These are phyloP conservation scores for Diutina siamensis DNA, from an alignment of 1,139 yeast genomes.

Conservation along the genomic window DNA sequence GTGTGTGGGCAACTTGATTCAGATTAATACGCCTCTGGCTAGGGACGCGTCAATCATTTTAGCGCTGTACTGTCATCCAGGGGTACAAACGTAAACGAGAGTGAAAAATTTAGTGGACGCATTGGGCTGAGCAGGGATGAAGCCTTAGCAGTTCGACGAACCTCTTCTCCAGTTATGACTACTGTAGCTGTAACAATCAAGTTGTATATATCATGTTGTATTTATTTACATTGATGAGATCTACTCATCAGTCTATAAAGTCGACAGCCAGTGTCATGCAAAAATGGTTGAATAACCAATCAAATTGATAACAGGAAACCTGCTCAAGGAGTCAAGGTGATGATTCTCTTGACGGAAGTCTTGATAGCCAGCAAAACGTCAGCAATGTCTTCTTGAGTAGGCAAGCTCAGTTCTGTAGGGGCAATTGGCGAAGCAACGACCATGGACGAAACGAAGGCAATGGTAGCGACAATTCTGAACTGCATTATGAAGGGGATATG, in stretches of 20 bases:
- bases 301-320: no score
- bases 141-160: no score
- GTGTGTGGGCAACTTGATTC: no score
- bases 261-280: neutral
- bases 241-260: neutral
- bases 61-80: no score
- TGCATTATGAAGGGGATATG: neutral
- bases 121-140: no score
- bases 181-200: no score
- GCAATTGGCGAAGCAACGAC: neutral
- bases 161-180: no score
- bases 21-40: no score
- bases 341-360: neutral
- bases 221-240: neutral
- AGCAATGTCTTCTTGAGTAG: neutral
- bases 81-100: neutral
- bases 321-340: conserved; percentile 2
- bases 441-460: neutral
- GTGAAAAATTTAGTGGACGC: no score
- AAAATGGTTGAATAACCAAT: no score
- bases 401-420: neutral
- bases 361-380: neutral
- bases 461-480: neutral
- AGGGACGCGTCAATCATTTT: no score
- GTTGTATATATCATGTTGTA: no score